phyloP scores from a whole-genome alignment of 2,329 filamentous ascomycete species.

The Cladophialophora yegresii region DNA sequence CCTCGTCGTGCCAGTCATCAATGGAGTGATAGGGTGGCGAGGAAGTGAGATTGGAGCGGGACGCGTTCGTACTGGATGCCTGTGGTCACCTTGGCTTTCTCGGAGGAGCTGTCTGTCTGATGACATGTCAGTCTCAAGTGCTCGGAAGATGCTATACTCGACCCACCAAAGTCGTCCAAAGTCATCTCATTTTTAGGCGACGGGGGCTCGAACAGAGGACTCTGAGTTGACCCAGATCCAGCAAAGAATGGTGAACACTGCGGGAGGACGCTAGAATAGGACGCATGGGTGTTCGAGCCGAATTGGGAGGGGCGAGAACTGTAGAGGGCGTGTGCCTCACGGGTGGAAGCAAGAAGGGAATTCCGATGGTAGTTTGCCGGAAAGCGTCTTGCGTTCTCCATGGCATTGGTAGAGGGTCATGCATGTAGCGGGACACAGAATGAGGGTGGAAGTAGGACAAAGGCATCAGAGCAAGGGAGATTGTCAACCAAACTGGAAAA shows the following conservation, averaged over 20 bases:
- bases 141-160: background rate
- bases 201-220: constrained; percentile 2
- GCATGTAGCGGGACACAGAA: constrained; percentile 5
- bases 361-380: constrained; percentile 5
- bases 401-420: constrained; percentile 8
- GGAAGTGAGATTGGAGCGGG: constrained; percentile 14
- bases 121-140: constrained; percentile 8
- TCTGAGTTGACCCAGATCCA: background rate
- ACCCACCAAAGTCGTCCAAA: constrained; percentile 34
- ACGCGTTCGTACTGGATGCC: background rate
- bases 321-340: constrained; percentile 1
- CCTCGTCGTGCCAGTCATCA: background rate
- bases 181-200: constrained; percentile 17
- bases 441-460: constrained; percentile 5
- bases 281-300: background rate
- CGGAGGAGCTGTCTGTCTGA: constrained; percentile 30
- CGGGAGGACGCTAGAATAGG: constrained; percentile 4
- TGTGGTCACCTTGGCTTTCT: constrained; percentile 7
- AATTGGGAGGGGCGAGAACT: background rate
- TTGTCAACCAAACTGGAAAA: constrained; percentile 22
- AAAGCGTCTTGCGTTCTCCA: constrained; percentile 21
- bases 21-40: constrained; percentile 10
- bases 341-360: constrained; percentile 6
- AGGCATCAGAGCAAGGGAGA: constrained; percentile 8
- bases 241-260: constrained; percentile 7